A percentile compares a stretch with the other conserved stretches of the same genome.
phyloP scores from a whole-genome alignment of 2,329 filamentous ascomycete species.

The Cytospora chrysosperma region DNA sequence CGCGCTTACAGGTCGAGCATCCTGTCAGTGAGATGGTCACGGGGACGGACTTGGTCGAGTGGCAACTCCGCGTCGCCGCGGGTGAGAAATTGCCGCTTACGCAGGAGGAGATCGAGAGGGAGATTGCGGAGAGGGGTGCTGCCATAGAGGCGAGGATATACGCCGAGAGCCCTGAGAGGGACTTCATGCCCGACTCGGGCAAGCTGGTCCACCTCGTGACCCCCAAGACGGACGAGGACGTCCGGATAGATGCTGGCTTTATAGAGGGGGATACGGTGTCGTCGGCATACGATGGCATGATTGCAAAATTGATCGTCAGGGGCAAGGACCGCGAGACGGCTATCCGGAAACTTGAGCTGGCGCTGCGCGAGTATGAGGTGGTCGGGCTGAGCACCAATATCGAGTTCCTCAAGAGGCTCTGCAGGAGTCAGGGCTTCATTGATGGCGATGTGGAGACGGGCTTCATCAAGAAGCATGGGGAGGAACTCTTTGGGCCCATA shows the following conservation, averaged over 20 bases:
- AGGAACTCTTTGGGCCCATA: constrained; percentile 70
- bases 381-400: constrained; percentile 94
- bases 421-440: constrained; percentile 77
- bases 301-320: constrained; percentile 92
- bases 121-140: constrained; percentile 74
- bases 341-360: constrained; percentile 76
- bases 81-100: constrained; percentile 57
- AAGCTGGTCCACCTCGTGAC: constrained; percentile 79
- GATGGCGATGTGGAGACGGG: constrained; percentile 90
- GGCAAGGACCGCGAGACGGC: constrained; percentile 76
- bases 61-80: constrained; percentile 80
- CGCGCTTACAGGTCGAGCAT: constrained; percentile 92
- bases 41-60: constrained; percentile 78
- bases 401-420: constrained; percentile 90
- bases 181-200: constrained; percentile 93
- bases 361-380: constrained; percentile 86
- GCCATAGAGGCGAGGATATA: constrained; percentile 97
- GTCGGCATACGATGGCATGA: constrained; percentile 97
- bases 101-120: constrained; percentile 65
- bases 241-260: constrained; percentile 93
- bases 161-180: constrained; percentile 87
- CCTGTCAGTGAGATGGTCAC: constrained; percentile 78
- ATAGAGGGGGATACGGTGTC: constrained; percentile 88
- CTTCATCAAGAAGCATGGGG: constrained; percentile 86
- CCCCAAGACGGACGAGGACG: constrained; percentile 65